Evolutionary conservation across 768 basidiomycete species (phyloP).

Genomic region (Daedaleopsis sinensis): DNA sequence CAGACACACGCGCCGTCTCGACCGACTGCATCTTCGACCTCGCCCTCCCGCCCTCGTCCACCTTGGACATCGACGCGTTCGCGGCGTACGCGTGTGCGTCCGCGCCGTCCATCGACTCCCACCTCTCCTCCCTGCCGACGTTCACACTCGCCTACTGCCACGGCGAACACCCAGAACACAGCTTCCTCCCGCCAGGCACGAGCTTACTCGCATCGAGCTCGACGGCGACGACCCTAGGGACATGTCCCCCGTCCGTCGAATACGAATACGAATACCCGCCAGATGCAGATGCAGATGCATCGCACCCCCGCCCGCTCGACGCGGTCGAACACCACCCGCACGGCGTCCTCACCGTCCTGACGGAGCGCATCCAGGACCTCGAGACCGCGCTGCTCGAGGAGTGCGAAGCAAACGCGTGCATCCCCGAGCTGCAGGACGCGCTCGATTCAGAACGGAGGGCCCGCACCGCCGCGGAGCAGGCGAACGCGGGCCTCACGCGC

Average conservation of each 20-base stretch:
- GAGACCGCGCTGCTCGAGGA: conserved; percentile 5
- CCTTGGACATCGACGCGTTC: conserved; percentile 4
- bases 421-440: conserved; percentile 10
- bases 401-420: not conserved
- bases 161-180: not conserved
- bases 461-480: conserved; percentile 1
- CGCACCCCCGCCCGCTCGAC: not conserved
- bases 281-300: too few relatives aligned
- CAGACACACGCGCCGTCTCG: conserved; percentile 21
- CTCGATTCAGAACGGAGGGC: conserved; percentile 15
- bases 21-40: conserved; percentile 12
- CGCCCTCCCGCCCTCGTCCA: not conserved
- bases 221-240: too few relatives aligned
- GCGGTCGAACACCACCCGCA: not conserved
- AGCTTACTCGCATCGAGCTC: not conserved
- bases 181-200: not conserved
- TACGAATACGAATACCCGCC: too few relatives aligned
- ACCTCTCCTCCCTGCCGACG: not conserved
- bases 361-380: conserved; percentile 20
- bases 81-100: conserved; percentile 7
- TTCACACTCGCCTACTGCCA: not conserved
- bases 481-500: conserved; percentile 4
- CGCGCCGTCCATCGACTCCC: not conserved
- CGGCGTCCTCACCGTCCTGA: conserved; percentile 11
- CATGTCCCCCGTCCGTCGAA: too few relatives aligned